A percentile compares a stretch with the other conserved stretches of the same genome.
phyloP scores from a whole-genome alignment of 768 basidiomycete species.

The Tricholoma hemisulphureum region DNA sequence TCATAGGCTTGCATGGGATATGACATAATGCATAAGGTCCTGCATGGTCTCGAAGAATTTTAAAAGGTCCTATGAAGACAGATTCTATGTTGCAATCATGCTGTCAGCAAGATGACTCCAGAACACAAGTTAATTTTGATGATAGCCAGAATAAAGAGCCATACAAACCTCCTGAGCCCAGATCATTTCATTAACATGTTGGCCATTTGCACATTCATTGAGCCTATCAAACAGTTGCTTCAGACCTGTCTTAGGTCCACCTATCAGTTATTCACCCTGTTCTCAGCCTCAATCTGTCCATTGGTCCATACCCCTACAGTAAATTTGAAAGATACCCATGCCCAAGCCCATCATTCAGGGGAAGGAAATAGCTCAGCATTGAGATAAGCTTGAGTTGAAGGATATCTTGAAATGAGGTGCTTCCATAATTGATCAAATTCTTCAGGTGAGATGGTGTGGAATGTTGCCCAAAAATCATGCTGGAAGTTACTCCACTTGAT shows the following conservation, averaged over 20 bases:
- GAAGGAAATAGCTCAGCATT: constrained; percentile 26
- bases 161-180: constrained; percentile 14
- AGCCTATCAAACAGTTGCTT: constrained; percentile 21
- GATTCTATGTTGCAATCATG: constrained; percentile 26
- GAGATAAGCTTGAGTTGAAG: constrained; percentile 24
- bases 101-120: constrained; percentile 24
- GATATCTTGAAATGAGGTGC: constrained; percentile 14
- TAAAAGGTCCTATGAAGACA: constrained; percentile 25
- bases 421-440: constrained; percentile 25
- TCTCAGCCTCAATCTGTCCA: constrained; percentile 29
- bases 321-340: constrained; percentile 27
- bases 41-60: constrained; percentile 20
- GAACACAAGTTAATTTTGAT: constrained; percentile 9
- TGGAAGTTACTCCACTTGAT: constrained; percentile 23
- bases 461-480: constrained; percentile 27
- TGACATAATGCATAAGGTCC: constrained; percentile 32
- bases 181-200: constrained; percentile 16
- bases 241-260: constrained; percentile 20
- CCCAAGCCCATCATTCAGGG: constrained; percentile 34
- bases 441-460: constrained; percentile 30
- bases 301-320: constrained; percentile 35
- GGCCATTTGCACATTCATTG: constrained; percentile 18
- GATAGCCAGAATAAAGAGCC: constrained; percentile 12
- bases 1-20: no score
- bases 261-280: constrained; percentile 22